Evolutionary conservation across 75 land plant genomes (phyloP).

Genomic region (Pinus taeda): DNA sequence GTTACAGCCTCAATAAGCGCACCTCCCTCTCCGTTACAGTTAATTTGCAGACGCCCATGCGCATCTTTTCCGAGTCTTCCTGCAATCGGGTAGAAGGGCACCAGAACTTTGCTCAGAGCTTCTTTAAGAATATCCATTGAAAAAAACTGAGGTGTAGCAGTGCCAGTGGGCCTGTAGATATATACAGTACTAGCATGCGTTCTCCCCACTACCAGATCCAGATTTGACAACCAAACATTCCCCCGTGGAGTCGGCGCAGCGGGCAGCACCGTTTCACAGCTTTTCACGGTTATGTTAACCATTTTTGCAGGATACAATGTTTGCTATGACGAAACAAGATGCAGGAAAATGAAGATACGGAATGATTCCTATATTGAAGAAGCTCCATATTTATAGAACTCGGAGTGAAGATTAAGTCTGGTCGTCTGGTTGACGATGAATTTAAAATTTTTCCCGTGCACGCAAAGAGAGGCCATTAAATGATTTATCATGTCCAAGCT

Average conservation of each 20-base stretch:
- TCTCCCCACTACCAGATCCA: conserved; percentile 57
- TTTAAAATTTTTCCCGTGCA: too few species aligned
- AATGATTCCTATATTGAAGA: too few species aligned
- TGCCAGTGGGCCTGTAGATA: conserved; percentile 22
- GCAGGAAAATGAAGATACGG: too few species aligned
- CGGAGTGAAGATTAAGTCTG: too few species aligned
- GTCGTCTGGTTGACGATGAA: too few species aligned
- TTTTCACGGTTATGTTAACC: conserved; percentile 5
- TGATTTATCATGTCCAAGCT: too few species aligned
- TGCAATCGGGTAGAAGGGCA: conserved; percentile 60
- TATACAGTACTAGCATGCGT: conserved; percentile 25
- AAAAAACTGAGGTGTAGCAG: conserved; percentile 14
- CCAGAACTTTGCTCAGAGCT: conserved; percentile 46
- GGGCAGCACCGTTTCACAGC: conserved; percentile 41
- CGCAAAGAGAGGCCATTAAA: too few species aligned
- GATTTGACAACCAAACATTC: conserved; percentile 63
- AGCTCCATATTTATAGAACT: too few species aligned
- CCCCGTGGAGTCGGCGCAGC: conserved; percentile 42
- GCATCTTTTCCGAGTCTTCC: conserved; percentile 35
- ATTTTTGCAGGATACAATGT: not conserved
- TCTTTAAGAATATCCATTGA: conserved; percentile 17
- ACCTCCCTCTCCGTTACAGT: conserved; percentile 53
- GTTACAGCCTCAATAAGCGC: conserved; percentile 53
- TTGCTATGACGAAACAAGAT: too few species aligned
- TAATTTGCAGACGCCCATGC: conserved; percentile 50